phyloP scores from a whole-genome alignment of 768 basidiomycete species.

The Suillus weaverae region DNA sequence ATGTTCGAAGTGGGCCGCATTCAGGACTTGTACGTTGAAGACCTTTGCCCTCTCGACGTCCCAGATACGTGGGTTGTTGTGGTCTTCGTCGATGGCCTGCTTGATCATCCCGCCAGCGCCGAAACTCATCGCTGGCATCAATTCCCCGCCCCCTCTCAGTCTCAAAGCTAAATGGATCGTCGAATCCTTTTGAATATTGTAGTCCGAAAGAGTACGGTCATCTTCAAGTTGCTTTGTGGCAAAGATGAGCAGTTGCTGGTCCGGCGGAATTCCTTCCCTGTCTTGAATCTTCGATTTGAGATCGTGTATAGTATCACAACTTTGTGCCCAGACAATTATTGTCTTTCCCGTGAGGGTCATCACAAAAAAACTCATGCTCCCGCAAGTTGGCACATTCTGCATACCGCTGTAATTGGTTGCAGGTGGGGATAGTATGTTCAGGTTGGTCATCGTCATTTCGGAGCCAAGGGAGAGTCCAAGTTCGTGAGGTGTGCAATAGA shows the following conservation, averaged over 20 bases:
- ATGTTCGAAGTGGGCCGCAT: neutral
- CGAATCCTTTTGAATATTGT: slow-evolving; percentile 73
- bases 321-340: slow-evolving; percentile 83
- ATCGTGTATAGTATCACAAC: slow-evolving; percentile 82
- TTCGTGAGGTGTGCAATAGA: slow-evolving; percentile 6
- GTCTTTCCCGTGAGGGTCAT: slow-evolving; percentile 83
- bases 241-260: slow-evolving; percentile 83
- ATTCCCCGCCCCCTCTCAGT: neutral
- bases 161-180: slow-evolving; percentile 52
- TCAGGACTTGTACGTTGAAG: slow-evolving; percentile 1
- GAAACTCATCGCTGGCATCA: neutral
- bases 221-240: slow-evolving; percentile 88
- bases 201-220: slow-evolving; percentile 34
- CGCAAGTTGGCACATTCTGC: slow-evolving; percentile 18
- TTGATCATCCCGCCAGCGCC: neutral
- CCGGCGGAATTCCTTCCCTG: slow-evolving; percentile 68
- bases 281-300: slow-evolving; percentile 75
- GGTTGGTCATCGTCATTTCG: neutral
- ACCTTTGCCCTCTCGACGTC: neutral
- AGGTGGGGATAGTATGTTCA: neutral
- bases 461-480: neutral
- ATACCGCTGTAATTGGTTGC: neutral
- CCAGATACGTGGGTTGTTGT: neutral
- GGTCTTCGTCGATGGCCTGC: neutral
- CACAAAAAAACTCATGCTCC: slow-evolving; percentile 81